phyloP scores from a whole-genome alignment of 2,329 filamentous ascomycete genomes.

The Fusarium marasasianum region DNA sequence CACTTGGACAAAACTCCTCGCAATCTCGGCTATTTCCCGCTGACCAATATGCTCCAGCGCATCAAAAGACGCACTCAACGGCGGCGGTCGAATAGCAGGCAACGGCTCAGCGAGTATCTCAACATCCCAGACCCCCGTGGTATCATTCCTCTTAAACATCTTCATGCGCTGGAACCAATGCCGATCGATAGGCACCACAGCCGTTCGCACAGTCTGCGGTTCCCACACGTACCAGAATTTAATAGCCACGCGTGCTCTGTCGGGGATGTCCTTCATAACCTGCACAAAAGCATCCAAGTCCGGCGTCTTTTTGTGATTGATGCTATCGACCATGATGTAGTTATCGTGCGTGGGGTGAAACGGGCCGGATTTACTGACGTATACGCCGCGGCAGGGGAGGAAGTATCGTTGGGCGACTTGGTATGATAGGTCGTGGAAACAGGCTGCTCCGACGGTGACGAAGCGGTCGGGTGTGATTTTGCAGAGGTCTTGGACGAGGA shows the following conservation, averaged over 20 bases:
- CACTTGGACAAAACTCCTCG: constrained; percentile 93
- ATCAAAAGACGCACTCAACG: constrained; percentile 87
- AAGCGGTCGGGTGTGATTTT: constrained; percentile 95
- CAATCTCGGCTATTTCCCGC: constrained; percentile 87
- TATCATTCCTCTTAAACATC: constrained; percentile 88
- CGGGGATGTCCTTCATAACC: constrained; percentile 16
- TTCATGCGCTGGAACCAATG: constrained; percentile 98
- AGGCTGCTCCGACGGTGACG: constrained; percentile 89
- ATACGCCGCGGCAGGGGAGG: constrained; percentile 92
- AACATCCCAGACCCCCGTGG: constrained; percentile 93
- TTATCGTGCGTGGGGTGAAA: constrained; percentile 10
- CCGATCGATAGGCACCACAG: constrained; percentile 89
- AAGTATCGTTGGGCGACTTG: constrained; percentile 95
- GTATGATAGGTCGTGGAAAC: constrained; percentile 96
- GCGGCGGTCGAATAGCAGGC: constrained; percentile 75
- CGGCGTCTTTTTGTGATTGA: constrained; percentile 85
- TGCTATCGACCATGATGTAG: constrained; percentile 71
- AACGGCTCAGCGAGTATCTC: constrained; percentile 82
- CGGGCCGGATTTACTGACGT: constrained; percentile 58
- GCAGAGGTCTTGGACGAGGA: constrained; percentile 88
- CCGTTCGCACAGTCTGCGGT: constrained; percentile 86
- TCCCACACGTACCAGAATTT: constrained; percentile 25
- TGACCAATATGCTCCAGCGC: constrained; percentile 87
- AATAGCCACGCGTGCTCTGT: constrained; percentile 16
- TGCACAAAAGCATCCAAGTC: constrained; percentile 68